Evolutionary conservation across 2,329 filamentous ascomycete genomes (phyloP).

Genomic region (Huntiella omanensis): DNA sequence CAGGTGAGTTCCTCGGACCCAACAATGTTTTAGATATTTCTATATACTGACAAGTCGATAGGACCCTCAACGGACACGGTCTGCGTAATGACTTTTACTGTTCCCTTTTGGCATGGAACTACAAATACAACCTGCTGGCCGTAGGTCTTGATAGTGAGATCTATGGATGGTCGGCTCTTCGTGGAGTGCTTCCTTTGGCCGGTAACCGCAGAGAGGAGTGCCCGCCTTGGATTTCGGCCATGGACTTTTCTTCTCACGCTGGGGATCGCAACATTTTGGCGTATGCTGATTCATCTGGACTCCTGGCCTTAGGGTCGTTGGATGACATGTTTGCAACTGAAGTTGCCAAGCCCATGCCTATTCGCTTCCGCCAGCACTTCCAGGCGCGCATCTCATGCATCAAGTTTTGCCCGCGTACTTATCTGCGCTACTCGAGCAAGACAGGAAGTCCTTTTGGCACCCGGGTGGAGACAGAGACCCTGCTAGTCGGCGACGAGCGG

Average conservation of each 20-base stretch:
- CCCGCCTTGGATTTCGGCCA: slow-evolving; percentile 48
- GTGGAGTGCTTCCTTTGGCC: slow-evolving; percentile 42
- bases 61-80: slow-evolving; percentile 70
- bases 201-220: slow-evolving; percentile 15
- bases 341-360: slow-evolving; percentile 33
- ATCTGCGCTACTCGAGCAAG: slow-evolving; percentile 32
- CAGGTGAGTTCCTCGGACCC: slow-evolving; percentile 6
- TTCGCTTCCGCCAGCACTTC: slow-evolving; percentile 44
- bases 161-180: slow-evolving; percentile 73
- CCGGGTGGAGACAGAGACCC: slow-evolving; percentile 53
- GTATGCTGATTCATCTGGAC: slow-evolving; percentile 53
- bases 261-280: slow-evolving; percentile 69
- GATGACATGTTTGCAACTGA: slow-evolving; percentile 1
- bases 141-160: slow-evolving; percentile 65
- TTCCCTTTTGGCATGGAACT: slow-evolving; percentile 71
- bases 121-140: slow-evolving; percentile 54
- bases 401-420: slow-evolving; percentile 53
- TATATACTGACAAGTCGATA: slow-evolving; percentile 16
- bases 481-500: slow-evolving; percentile 68
- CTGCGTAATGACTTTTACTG: slow-evolving; percentile 95
- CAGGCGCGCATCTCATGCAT: slow-evolving; percentile 61
- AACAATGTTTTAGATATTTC: neutral
- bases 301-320: slow-evolving; percentile 40
- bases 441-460: slow-evolving; percentile 24
- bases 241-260: slow-evolving; percentile 71